A percentile compares a stretch with the other conserved stretches of the same genome.
Evolutionary conservation across 2,329 filamentous ascomycete genomes (phyloP).

Genomic region (Fusarium nygamai): DNA sequence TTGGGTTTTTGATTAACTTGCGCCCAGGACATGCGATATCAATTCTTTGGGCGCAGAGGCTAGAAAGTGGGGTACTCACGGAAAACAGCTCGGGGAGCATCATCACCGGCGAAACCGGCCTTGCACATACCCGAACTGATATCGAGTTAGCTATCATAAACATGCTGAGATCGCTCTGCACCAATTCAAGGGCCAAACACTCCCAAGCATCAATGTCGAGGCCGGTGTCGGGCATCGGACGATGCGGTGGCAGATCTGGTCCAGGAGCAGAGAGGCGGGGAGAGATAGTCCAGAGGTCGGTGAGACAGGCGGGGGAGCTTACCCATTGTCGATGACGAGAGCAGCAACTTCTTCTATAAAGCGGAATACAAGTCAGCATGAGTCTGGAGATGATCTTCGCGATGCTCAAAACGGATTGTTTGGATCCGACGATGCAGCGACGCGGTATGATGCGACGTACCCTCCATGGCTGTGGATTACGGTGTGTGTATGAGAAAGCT

Average conservation of each 20-base stretch:
- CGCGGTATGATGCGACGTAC: constrained; percentile 53
- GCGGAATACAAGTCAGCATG: constrained; percentile 55
- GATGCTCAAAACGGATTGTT: constrained; percentile 38
- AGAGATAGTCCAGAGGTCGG: constrained; percentile 46
- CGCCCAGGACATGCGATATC: constrained; percentile 26
- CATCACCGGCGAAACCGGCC: constrained; percentile 99
- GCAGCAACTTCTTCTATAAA: constrained; percentile 97
- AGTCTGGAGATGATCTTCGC: constrained; percentile 25
- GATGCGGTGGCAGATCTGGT: constrained; percentile 37
- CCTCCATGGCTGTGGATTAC: constrained; percentile 66
- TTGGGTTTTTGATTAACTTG: constrained; percentile 11
- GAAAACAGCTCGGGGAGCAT: constrained; percentile 99
- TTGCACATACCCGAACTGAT: constrained; percentile 99
- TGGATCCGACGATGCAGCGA: constrained; percentile 38
- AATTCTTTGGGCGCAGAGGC: constrained; percentile 29
- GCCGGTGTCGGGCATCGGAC: constrained; percentile 35
- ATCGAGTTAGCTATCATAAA: constrained; percentile 51
- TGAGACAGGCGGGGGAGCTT: constrained; percentile 66
- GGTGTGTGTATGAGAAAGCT: constrained; percentile 47
- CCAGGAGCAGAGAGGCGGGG: constrained; percentile 32
- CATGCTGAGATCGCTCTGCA: neutral
- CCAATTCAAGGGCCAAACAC: constrained; percentile 4
- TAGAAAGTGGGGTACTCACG: constrained; percentile 75
- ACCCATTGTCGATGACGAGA: constrained; percentile 99
- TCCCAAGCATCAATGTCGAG: constrained; percentile 17